Evolutionary conservation across 2,329 filamentous ascomycete species (phyloP), one percentile per base, ranked within the genome.

Genomic region (Aspergillus persii): DNA sequence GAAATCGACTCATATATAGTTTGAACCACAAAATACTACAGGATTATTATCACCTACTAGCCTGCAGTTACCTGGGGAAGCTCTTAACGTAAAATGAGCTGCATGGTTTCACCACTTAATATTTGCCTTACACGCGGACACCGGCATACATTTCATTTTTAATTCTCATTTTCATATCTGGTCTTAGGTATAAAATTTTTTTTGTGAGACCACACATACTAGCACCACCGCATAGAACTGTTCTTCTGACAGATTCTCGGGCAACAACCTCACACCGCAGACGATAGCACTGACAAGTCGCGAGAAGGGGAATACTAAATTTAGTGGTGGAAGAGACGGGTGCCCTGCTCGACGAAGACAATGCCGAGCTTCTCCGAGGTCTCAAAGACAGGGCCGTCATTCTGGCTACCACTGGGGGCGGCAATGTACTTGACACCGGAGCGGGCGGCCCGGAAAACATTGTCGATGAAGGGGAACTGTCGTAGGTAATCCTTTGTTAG

Each of bases 361-460:
- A 98, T 96, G 57, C 89, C 90, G 64, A 96, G 82, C 81, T 94
- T 92, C 82, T 96, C 92, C 4, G 93, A 92, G 9, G 93, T 96
- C 74, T 92, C 89, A 69, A 96, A 79, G 53, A 80, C 78, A 26
- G 78, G 72, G 8, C 70, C 69, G 59, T 80, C 78, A 60, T 80
- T 80, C 69, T 80, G 78, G 67, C 77, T 96, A 59, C 95, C 95
- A 53, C 86, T 90, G 8, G 95, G 95, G 44, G 94, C 94, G 56
- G 95, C 94, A 71, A 98, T 91, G 81, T 96, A 99, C 82, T 96
- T 98, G 73, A 87, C 92, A 53, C 95, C 95, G 26, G 92, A 96
- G 70, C 92, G 86, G 63, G 86, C 87, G 54, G 92, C 91, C 66
- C 95, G 88, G 86, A 96, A 97, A 66, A 99, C 90, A 71, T 99